phyloP scores from a whole-genome alignment of 148 eudicot species.

The Talinum fruticosum region DNA sequence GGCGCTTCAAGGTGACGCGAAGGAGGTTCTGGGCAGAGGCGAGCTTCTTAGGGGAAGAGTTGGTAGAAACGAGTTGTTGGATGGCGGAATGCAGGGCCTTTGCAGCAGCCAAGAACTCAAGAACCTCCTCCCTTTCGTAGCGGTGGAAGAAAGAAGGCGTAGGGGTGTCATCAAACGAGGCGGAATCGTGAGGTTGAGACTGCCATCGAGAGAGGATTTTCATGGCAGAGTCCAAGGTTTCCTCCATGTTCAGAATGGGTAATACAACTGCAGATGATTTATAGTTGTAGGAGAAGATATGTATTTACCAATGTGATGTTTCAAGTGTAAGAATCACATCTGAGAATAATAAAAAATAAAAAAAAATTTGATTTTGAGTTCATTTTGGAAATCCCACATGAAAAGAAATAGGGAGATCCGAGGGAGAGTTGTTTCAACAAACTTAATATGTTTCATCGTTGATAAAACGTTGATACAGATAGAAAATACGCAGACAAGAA shows the following conservation, averaged over 20 bases:
- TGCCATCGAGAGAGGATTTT: slow-evolving; percentile 47
- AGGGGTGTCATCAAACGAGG: slow-evolving; percentile 24
- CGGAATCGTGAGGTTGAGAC: slow-evolving; percentile 16
- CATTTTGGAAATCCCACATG: too few relatives aligned
- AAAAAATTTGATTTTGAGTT: too few relatives aligned
- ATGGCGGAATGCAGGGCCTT: slow-evolving; percentile 44
- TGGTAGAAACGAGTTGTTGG: slow-evolving; percentile 30
- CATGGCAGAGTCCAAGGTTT: slow-evolving; percentile 45
- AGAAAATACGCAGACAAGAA: not conserved
- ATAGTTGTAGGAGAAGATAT: not conserved
- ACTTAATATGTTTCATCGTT: not conserved
- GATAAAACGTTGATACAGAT: too few relatives aligned
- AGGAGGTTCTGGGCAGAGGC: slow-evolving; percentile 46
- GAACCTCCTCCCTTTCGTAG: slow-evolving; percentile 40
- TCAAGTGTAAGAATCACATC: not conserved
- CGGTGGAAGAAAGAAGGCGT: slow-evolving; percentile 38
- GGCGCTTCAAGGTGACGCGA: slow-evolving; percentile 55
- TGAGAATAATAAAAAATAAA: not conserved
- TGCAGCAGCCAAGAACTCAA: slow-evolving; percentile 39
- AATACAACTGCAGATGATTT: not conserved
- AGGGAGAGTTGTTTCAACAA: not conserved
- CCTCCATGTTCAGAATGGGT: slow-evolving; percentile 30
- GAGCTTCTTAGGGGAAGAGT: slow-evolving; percentile 34
- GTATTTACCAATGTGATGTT: not conserved
- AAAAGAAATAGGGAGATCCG: not conserved